Base-by-base conservation (phyloP, 495 filamentous ascomycete genomes). In the Mycothermus thermophilus region DNA sequence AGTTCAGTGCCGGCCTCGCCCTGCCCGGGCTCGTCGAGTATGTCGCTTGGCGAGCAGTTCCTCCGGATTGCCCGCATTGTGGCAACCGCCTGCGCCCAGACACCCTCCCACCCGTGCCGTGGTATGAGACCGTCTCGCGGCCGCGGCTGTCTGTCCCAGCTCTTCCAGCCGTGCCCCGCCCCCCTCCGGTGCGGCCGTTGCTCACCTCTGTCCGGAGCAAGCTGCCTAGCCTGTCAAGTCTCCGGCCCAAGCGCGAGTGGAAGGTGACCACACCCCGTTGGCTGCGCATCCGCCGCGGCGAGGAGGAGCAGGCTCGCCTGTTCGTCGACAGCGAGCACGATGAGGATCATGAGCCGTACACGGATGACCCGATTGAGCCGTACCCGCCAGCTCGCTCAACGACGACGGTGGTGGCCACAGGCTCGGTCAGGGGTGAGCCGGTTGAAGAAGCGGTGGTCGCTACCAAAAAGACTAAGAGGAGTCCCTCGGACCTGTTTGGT, bases 21-120 rank as follows among this genome's bases (percentile, higher is more conserved):
- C 34, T 64, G 16, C 48, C 51, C 26, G 39, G 40, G 15, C 36
- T 63, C 13, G 41, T 55, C 36, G 52, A 56, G 35, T 59, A 46
- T 33, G 27, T 50, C 11, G 54, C 54, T 9, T 63, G 52, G 54
- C 59, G 54, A 21, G 47, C 40, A 13, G 50, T 62, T 4, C 48
- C 51, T 0, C 44, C 53, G 6, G 50, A 63, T 29, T 64, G 61
- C 30, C 61, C 61, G 0, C 50, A 62, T 39, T 64, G 61, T 37
- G 54, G 48, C 16, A 43, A 21, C 28, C 48, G 51, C 0, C 41
- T 64, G 15, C 55, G 59, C 1, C 59, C 59, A 0, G 44, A 45
- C 8, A 23, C 49, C 9, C 18, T 45, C 13, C 57, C 57, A 1
- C 32, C 44, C 5, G 42, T 57, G 17, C 60, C 60, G 9, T 62